These are phyloP conservation scores for Geotrichum australiense DNA, from an alignment of 1,139 yeast genomes.

Conservation along the genomic window DNA sequence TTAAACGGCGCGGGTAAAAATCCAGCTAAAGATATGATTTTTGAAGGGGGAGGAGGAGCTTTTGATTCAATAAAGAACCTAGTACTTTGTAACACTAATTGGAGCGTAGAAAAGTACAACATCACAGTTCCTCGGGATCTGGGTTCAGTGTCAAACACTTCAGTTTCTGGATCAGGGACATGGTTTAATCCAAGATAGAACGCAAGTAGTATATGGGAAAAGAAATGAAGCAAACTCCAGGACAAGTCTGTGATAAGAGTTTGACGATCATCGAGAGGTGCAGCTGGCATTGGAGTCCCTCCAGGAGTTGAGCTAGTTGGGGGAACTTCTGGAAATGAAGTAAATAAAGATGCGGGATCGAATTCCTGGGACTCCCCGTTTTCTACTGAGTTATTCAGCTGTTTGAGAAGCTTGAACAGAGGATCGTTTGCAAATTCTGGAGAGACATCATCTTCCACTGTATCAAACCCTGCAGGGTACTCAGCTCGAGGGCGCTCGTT, in stretches of 20 bases:
- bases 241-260: slow-evolving; percentile 5
- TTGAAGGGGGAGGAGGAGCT: slow-evolving; percentile 26
- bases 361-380: slow-evolving; percentile 8
- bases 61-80: slow-evolving; percentile 31
- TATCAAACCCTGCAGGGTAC: slow-evolving; percentile 11
- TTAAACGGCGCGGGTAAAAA: slow-evolving; percentile 30
- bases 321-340: slow-evolving; percentile 16
- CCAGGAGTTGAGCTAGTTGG: slow-evolving; percentile 1
- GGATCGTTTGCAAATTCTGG: slow-evolving; percentile 18
- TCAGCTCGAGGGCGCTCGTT: background rate
- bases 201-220: slow-evolving; percentile 12
- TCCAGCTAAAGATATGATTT: slow-evolving; percentile 25
- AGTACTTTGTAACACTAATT: slow-evolving; percentile 31
- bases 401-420: slow-evolving; percentile 13
- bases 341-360: slow-evolving; percentile 14
- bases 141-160: background rate
- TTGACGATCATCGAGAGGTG: slow-evolving; percentile 7
- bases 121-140: slow-evolving; percentile 21
- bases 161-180: slow-evolving; percentile 1
- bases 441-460: slow-evolving; percentile 15
- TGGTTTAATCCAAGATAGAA: slow-evolving; percentile 9
- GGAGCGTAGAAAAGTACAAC: slow-evolving; percentile 30
- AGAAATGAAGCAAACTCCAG: slow-evolving; percentile 14
- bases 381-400: slow-evolving; percentile 12
- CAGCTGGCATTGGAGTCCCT: background rate